Base-by-base conservation (phyloP, 2,329 filamentous ascomycete genomes). In the Colletotrichum aenigma region DNA sequence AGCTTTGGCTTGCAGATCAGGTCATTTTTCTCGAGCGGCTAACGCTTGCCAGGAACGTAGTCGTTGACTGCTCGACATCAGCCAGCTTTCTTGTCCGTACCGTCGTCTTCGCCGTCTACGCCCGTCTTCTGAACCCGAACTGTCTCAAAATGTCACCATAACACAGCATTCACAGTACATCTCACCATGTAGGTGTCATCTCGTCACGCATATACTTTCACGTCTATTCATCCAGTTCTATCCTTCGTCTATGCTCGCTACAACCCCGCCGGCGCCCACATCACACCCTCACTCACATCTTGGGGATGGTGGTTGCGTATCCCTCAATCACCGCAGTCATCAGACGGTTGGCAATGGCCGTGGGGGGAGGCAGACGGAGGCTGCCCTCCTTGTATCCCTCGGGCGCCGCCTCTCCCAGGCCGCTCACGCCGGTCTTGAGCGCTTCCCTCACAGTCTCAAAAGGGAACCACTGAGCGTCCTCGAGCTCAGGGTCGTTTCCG, bases 271-370 rank as follows among this genome's bases (percentile, higher is more conserved):
- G 24, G 15, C 24, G 43, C 15, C 13, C 4, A 18, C 8, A 10
- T n/a, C 66, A 7, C 15, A 36, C 6, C 15, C 34, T 75, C 38
- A 91, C 34, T 75, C 38, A 91, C 12, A 90, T 90, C 83, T 91
- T 93, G 75, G 89, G 79, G 6, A 78, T 85, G 3, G 87, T 88
- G 13, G 88, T 88, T 75, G 94, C 86, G 82, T 94, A 97, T 0
- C 95, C 95, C 66, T 93, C 91, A 1, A 93, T 91, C 16, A 98
- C 95, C 2, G 96, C 95, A 68, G 88, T 89, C 79, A 99, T 92
- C 81, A 98, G 85, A 83, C 96, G 94, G 84, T 98, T 94, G 18
- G 97, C 97, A 89, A 99, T 98, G 2, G 97, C 96, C 43, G 96
- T 98, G 74, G 89, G 87, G 3, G 96, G 95, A 61, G 97, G 97